Evolutionary conservation across 371 early-diverging fungal species (phyloP), one percentile per base, ranked within the genome.

Genomic region (Mucor velutinosus): DNA sequence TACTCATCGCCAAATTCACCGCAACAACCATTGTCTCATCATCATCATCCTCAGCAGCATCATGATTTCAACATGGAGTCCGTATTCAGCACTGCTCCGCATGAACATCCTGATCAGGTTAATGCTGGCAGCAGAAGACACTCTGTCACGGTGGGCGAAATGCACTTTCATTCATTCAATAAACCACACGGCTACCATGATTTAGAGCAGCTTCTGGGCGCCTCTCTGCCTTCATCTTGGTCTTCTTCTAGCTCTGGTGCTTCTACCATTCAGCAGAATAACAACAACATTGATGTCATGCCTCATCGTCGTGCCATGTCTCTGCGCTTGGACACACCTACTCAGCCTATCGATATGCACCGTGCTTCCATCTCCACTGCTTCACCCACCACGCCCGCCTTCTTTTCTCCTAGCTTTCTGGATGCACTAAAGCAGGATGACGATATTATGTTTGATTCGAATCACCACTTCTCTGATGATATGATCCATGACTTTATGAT

Each of bases 331-430:
- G 79, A 79, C 30, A 72, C 74, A 19, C 25, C 57, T 10, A 72
- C 37, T n/a, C 66, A 58, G 35, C 69, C 43, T 39, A 30, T 64
- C 64, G 65, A 65, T 25, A 49, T 65, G 33, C 63, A 56, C 17
- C 68, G 29, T 51, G 45, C 58, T 37, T 71, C 61, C 30, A 58
- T 53, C 63, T 69, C 64, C 49, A 60, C 39, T 35, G 64, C 71
- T 11, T 71, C 77, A 12, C 86, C 87, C 4, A 79, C 82, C 10
- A 89, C 89, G 10, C 89, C 89, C 0, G 85, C 83, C 21, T 87
- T 89, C 75, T 89, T 89, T 49, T 84, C 89, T 25, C 88, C 89
- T 17, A 84, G 84, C 33, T 88, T 89, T 51, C 73, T 85, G 37
- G 87, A 88, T 35, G 85, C 89, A 27, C 69, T 87, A n/a, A 82